Evolutionary conservation across 805 yeast genomes (phyloP), one percentile per base, ranked within the genome.

Genomic region (Saturnispora galanensis): DNA sequence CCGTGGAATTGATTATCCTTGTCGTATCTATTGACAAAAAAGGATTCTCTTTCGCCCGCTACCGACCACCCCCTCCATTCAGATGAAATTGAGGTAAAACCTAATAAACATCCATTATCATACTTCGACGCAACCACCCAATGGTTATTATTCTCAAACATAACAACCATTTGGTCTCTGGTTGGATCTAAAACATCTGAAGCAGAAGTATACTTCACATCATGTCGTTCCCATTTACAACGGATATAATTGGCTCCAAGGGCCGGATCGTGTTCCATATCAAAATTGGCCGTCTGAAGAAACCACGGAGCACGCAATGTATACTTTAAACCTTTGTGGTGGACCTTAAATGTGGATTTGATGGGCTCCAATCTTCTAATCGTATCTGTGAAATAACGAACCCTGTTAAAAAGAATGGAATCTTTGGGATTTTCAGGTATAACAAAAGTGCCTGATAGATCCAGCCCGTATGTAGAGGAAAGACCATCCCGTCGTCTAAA

Each of bases 401-500:
- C 38, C n/a, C 41, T 31, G 18, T 38, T 38, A 37, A 43, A 43
- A 32, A 16, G 10, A 7, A 43, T 38, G 4, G 46, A 28, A 12
- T 43, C 41, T 15, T 37, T 28, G n/a, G 38, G 42, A 13, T 43
- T 28, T 35, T 35, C 36, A 2, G 47, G 47, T 10, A 44, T 35
- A 6, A 15, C 31, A 31, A 39, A 35, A 7, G 35, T 26, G 5
- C 40, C 43, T 12, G 30, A 13, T 13, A 35, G 31, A 13, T 44
- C 47, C n/a, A 38, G 21, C 10, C 47, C 47, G 39, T 39, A 44
- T 4, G 47, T 44, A 10, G 42, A 32, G 10, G 47, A 38, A 13
- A 39, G 18, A 11, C 47, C 47, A 18, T 35, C 34, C 12, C 33
- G 39, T 10, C 38, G 28, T 18, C 33, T 39, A 13, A 13, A 32